A percentile compares a stretch with the other conserved stretches of the same genome.
Conservation (phyloP, 371 early-diverging fungal species). For the Mucor lusitanicus region DNA sequence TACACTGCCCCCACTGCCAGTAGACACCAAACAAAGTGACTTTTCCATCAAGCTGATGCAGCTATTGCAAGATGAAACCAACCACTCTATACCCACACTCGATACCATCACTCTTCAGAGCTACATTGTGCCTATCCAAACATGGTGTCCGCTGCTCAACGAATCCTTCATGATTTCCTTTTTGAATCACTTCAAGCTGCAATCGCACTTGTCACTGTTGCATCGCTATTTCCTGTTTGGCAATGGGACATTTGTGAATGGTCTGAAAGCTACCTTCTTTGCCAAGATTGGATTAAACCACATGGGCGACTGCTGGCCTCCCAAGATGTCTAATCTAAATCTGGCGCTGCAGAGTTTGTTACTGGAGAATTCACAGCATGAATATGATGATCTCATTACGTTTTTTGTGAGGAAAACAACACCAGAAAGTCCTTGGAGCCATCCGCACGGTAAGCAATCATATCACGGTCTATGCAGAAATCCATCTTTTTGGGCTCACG, state of each 20-base stretch:
- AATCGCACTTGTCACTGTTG: slow-evolving; percentile 42
- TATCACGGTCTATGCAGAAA: background rate
- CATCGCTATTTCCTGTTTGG: slow-evolving; percentile 45
- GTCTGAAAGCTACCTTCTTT: slow-evolving; percentile 37
- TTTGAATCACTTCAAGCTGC: slow-evolving; percentile 44
- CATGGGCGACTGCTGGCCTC: slow-evolving; percentile 41
- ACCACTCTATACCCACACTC: slow-evolving; percentile 35
- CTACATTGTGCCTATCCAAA: slow-evolving; percentile 33
- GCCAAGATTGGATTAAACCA: slow-evolving; percentile 11
- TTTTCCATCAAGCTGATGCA: slow-evolving; percentile 15
- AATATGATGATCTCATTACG: slow-evolving; percentile 34
- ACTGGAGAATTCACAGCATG: slow-evolving; percentile 24
- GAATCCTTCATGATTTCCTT: slow-evolving; percentile 52
- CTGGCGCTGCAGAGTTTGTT: slow-evolving; percentile 43
- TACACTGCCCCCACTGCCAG: background rate
- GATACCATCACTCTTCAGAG: slow-evolving; percentile 34
- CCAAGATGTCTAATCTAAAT: slow-evolving; percentile 40
- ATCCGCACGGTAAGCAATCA: slow-evolving; percentile 37
- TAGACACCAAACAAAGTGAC: slow-evolving; percentile 3
- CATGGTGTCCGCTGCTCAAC: slow-evolving; percentile 47
- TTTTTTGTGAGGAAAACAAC: slow-evolving; percentile 42
- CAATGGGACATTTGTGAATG: slow-evolving; percentile 40
- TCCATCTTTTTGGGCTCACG: background rate
- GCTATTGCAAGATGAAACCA: background rate
- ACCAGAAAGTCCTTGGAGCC: slow-evolving; percentile 16